A percentile compares a stretch with the other conserved stretches of the same genome.
phyloP scores from a whole-genome alignment of 1,284 basidiomycete species.

The Irpex rosettiformis region DNA sequence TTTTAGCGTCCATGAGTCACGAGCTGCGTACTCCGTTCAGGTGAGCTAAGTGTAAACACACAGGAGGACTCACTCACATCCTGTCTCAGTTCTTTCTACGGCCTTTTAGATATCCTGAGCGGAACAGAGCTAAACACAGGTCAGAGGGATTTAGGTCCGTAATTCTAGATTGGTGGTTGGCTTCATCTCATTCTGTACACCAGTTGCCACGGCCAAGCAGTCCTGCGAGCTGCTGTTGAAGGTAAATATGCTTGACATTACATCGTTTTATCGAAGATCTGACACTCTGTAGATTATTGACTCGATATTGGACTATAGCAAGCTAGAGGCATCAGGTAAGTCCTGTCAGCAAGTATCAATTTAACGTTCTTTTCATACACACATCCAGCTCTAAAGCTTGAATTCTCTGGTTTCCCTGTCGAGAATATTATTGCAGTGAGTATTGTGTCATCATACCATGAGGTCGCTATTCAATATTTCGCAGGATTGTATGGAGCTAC shows the following conservation, averaged over 20 bases:
- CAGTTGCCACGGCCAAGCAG: conserved; percentile 72
- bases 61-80: not conserved
- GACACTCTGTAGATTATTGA: conserved; percentile 55
- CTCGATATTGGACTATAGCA: conserved; percentile 72
- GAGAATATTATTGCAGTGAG: conserved; percentile 69
- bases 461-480: not conserved
- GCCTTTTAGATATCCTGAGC: conserved; percentile 62
- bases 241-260: conserved; percentile 30
- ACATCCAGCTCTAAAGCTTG: conserved; percentile 57
- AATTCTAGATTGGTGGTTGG: not conserved
- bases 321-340: conserved; percentile 65
- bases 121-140: conserved; percentile 62
- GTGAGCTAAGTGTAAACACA: conserved; percentile 27
- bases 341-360: not conserved
- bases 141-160: conserved; percentile 62
- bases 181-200: not conserved
- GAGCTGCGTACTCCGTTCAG: conserved; percentile 71
- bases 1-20: conserved; percentile 72
- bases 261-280: not conserved
- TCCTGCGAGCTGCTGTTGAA: conserved; percentile 69
- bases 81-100: conserved; percentile 60
- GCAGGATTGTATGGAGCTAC: conserved; percentile 70
- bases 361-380: not conserved
- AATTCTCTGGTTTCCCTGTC: conserved; percentile 60
- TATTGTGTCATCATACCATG: conserved; percentile 7